Evolutionary conservation across 2,329 filamentous ascomycete species (phyloP).

Genomic region (Escovopsis sp.): DNA sequence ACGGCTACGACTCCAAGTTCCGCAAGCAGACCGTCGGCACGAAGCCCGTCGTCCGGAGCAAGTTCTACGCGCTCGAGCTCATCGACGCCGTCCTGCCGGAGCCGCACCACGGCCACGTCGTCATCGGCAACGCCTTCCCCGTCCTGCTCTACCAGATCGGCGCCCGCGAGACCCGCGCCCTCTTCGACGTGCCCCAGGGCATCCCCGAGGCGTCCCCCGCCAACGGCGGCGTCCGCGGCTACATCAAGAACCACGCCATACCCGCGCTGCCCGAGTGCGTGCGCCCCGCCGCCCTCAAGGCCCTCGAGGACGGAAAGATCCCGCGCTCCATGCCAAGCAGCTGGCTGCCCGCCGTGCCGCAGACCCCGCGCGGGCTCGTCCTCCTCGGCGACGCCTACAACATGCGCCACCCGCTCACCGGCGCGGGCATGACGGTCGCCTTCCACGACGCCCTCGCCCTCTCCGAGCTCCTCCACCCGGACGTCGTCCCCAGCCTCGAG

Average conservation of each 20-base stretch:
- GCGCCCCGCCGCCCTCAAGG: slow-evolving; percentile 58
- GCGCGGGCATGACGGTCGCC: slow-evolving; percentile 95
- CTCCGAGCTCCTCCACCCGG: slow-evolving; percentile 56
- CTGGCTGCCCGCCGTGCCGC: slow-evolving; percentile 65
- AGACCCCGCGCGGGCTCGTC: slow-evolving; percentile 47
- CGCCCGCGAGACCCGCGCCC: slow-evolving; percentile 77
- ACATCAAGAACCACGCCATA: slow-evolving; percentile 67
- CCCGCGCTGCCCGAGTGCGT: slow-evolving; percentile 61
- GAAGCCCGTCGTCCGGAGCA: slow-evolving; percentile 58
- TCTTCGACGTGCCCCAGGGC: slow-evolving; percentile 75
- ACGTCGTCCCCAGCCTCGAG: slow-evolving; percentile 51
- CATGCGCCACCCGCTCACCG: slow-evolving; percentile 97
- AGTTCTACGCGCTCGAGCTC: slow-evolving; percentile 88
- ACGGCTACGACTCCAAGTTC: slow-evolving; percentile 89
- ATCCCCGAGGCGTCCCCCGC: slow-evolving; percentile 57
- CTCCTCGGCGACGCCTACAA: slow-evolving; percentile 92
- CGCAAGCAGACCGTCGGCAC: slow-evolving; percentile 61
- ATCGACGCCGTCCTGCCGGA: slow-evolving; percentile 71
- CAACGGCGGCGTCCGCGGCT: slow-evolving; percentile 70
- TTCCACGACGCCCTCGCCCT: slow-evolving; percentile 83
- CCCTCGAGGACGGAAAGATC: slow-evolving; percentile 64
- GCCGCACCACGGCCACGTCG: slow-evolving; percentile 69
- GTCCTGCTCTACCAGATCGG: slow-evolving; percentile 95
- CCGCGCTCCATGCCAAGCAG: slow-evolving; percentile 86
- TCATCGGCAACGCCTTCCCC: slow-evolving; percentile 62